Evolutionary conservation across 345 rosid species (phyloP), one percentile per base, ranked within the genome.

Genomic region (Melaleuca quinquenervia): DNA sequence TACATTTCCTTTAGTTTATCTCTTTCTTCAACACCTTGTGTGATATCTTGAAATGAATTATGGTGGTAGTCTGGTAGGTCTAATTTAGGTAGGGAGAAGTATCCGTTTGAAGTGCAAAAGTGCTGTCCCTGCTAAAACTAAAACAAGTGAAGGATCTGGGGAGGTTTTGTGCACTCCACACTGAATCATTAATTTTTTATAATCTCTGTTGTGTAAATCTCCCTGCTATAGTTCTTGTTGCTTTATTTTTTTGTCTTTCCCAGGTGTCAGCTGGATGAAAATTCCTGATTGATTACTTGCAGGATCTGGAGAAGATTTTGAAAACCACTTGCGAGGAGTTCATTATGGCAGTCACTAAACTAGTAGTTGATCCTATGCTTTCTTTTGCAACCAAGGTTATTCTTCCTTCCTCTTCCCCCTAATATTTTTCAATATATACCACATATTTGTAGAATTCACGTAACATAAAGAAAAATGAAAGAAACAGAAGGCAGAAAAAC

Each of bases 301-400:
- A 97, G 98, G 99, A 97, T 83, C 92, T 96, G 88, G 99, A 97
- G 93, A 97, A 94, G 92, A 95, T 94, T 92, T 92, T 97, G 7
- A 97, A 97, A 91, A 91, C 98, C 87, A 96, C 98, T 56, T 97
- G 98, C 58, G 99, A 97, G 93, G 99, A 97, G 93, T 97, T 96
- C 92, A 97, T 96, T 82, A 96, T 97, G 98, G 91, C 96, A 83
- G 96, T 95, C 88, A 96, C 99, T 62, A 97, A 97, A 91, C 93
- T 93, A 84, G 95, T 96, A 83, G 99, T 96, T 87, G 99, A 97
- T 91, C 98, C 99, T 84, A 94, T 97, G 98, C 99, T 97, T 89
- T 97, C 98, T 48, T 97, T 97, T 90, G 96, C 91, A n/a, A 91
- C 98, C 89, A 96, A 97, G 98, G 99, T 97, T 86, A 87, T 84